These are phyloP conservation scores for Setaria viridis DNA, from an alignment of 202 grass and related monocot species.

Conservation along the genomic window DNA sequence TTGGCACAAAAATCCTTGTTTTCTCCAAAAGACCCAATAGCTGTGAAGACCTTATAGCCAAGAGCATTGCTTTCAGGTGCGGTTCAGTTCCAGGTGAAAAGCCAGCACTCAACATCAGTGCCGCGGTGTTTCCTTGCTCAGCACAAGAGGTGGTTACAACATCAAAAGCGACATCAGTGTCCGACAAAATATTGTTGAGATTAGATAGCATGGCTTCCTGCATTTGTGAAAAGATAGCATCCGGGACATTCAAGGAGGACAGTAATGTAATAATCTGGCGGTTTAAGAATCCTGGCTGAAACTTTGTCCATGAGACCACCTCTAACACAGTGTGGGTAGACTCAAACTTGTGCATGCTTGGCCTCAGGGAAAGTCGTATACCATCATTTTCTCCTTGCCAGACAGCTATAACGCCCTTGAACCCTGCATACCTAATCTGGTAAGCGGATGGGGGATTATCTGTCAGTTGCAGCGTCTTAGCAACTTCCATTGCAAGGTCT, in stretches of 20 bases:
- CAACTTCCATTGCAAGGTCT: constrained; percentile 79
- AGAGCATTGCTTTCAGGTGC: constrained; percentile 79
- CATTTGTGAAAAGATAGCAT: constrained; percentile 72
- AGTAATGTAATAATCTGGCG: constrained; percentile 87
- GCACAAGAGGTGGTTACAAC: constrained; percentile 80
- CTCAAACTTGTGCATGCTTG: constrained; percentile 88
- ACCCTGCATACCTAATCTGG: constrained; percentile 91
- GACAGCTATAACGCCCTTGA: constrained; percentile 85
- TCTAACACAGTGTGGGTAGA: constrained; percentile 78
- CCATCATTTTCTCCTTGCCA: constrained; percentile 66
- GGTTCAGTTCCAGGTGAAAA: constrained; percentile 80
- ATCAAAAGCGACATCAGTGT: constrained; percentile 79
- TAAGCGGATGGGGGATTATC: constrained; percentile 83
- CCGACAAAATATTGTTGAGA: constrained; percentile 70
- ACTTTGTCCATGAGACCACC: constrained; percentile 85
- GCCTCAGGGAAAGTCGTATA: constrained; percentile 63
- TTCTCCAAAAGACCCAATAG: constrained; percentile 71
- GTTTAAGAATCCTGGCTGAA: constrained; percentile 90
- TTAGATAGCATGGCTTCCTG: constrained; percentile 78
- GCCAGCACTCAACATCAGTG: constrained; percentile 83
- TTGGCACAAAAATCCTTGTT: constrained; percentile 83
- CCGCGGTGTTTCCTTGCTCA: constrained; percentile 75
- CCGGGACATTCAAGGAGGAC: constrained; percentile 71
- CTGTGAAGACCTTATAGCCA: constrained; percentile 81
- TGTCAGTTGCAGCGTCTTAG: constrained; percentile 60